A percentile compares a stretch with the other conserved stretches of the same genome.
Evolutionary conservation across 2,329 filamentous ascomycete genomes (phyloP).

Genomic region (Didymella pomorum): DNA sequence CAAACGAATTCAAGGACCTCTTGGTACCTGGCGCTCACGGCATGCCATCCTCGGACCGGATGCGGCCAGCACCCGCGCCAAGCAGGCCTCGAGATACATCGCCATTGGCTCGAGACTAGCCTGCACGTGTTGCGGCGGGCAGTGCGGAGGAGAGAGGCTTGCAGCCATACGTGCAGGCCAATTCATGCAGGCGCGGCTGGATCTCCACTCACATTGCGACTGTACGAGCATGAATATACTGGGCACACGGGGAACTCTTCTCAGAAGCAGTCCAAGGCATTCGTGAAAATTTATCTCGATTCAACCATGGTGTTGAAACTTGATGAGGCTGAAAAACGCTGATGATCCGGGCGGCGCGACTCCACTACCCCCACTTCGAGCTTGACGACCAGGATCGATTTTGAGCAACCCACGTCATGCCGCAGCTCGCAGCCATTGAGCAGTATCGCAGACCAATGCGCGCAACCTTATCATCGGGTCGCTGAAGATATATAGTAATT

Average conservation of each 20-base stretch:
- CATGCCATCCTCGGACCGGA: constrained; percentile 2
- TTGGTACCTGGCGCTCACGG: neutral
- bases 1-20: neutral
- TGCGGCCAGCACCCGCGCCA: constrained; percentile 2
- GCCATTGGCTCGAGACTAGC: constrained; percentile 7
- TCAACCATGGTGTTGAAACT: constrained; percentile 12
- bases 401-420: constrained; percentile 21
- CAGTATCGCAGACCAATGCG: constrained; percentile 8
- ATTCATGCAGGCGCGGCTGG: neutral
- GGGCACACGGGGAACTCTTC: too few relatives aligned
- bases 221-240: neutral
- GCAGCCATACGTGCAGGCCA: neutral
- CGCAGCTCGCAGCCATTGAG: constrained; percentile 19
- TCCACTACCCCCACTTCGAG: constrained; percentile 17
- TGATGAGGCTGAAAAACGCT: constrained; percentile 17
- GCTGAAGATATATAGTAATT: constrained; percentile 19
- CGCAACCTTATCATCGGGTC: constrained; percentile 20
- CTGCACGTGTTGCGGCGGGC: constrained; percentile 3
- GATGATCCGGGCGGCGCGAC: constrained; percentile 7
- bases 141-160: neutral
- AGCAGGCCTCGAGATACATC: neutral
- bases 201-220: neutral
- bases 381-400: constrained; percentile 7
- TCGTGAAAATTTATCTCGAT: constrained; percentile 6
- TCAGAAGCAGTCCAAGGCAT: neutral